These are phyloP conservation scores for Leccinum obscurum DNA, from an alignment of 768 basidiomycete species.

Conservation along the genomic window DNA sequence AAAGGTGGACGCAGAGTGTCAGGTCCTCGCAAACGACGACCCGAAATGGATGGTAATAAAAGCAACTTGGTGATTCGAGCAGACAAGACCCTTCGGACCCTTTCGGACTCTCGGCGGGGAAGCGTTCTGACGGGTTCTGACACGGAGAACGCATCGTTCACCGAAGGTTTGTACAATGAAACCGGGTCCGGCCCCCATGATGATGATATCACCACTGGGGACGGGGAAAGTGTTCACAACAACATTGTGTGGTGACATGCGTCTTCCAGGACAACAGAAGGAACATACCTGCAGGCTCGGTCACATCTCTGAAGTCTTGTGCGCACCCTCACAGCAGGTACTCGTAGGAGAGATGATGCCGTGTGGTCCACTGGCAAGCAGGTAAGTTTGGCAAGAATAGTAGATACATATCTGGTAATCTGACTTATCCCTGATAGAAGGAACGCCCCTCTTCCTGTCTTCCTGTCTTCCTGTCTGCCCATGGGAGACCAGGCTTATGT, in stretches of 20 bases:
- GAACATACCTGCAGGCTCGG: conserved; percentile 29
- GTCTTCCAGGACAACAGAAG: neutral
- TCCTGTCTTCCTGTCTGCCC: too few species aligned
- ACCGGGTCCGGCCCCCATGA: neutral
- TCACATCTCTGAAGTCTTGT: conserved; percentile 30
- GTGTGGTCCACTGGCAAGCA: neutral
- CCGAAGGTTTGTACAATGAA: too few species aligned
- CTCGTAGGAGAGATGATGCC: neutral
- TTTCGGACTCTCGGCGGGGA: too few species aligned
- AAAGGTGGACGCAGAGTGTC: neutral
- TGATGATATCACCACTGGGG: neutral
- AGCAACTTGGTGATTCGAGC: too few species aligned
- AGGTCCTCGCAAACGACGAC: too few species aligned
- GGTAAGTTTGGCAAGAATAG: neutral
- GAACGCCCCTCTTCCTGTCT: too few species aligned
- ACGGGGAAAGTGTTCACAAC: neutral
- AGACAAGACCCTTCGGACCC: too few species aligned
- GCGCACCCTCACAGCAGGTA: neutral
- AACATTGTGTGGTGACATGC: neutral
- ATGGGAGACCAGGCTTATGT: too few species aligned
- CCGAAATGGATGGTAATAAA: too few species aligned
- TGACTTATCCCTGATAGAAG: too few species aligned
- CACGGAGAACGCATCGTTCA: neutral
- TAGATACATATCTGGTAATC: neutral
- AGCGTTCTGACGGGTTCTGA: too few species aligned